Conservation (phyloP, 2,329 filamentous ascomycete species). For the Eutypella sp. region DNA sequence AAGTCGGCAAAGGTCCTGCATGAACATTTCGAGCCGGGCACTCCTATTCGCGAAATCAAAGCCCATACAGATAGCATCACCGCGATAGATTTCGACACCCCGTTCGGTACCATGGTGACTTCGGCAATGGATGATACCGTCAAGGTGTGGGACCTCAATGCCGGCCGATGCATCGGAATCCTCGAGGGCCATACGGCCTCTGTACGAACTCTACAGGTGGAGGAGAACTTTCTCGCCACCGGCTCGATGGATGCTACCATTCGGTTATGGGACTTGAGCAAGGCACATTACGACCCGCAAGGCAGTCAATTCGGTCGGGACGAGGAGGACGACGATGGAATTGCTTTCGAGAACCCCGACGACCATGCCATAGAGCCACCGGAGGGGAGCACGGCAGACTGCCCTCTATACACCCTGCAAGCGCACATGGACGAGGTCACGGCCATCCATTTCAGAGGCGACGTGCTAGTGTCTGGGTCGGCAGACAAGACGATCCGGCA, state of each 20-base stretch:
- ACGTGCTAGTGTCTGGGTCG: constrained; percentile 90
- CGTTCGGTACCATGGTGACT: constrained; percentile 91
- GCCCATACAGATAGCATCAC: constrained; percentile 87
- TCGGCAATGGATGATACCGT: constrained; percentile 91
- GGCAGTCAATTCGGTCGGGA: constrained; percentile 56
- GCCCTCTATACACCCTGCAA: constrained; percentile 79
- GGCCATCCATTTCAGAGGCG: constrained; percentile 82
- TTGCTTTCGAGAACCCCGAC: constrained; percentile 68
- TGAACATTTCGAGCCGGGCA: constrained; percentile 89
- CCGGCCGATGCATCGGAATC: constrained; percentile 83
- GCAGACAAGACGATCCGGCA: constrained; percentile 96
- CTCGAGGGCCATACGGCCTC: constrained; percentile 94
- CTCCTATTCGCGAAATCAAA: constrained; percentile 79
- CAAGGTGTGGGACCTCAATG: constrained; percentile 92
- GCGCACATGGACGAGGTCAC: constrained; percentile 94
- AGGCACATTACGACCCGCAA: constrained; percentile 75
- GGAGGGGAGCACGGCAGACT: constrained; percentile 80
- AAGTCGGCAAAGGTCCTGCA: constrained; percentile 93
- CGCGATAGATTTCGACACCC: constrained; percentile 92
- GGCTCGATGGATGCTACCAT: constrained; percentile 94
- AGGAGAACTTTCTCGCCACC: constrained; percentile 92
- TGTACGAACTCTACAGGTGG: constrained; percentile 85
- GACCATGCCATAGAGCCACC: constrained; percentile 65
- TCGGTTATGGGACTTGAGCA: constrained; percentile 88
- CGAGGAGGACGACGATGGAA: constrained; percentile 57